Base-by-base conservation (phyloP, 768 basidiomycete genomes). In the Pisolithus orientalis region DNA sequence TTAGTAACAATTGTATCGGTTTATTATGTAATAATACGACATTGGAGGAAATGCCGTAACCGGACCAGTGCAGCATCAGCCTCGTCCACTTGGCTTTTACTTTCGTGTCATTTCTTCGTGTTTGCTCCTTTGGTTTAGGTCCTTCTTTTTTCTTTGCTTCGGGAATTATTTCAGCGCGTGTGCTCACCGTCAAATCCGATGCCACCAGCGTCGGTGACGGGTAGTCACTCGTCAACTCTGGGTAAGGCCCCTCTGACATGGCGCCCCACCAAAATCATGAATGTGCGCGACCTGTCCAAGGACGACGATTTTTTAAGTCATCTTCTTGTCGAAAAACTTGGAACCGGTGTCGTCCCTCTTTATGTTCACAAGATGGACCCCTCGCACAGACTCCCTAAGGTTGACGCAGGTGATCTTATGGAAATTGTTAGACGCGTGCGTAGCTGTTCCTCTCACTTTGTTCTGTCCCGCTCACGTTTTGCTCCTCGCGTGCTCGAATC, bases 241-340 rank as follows among this genome's bases (percentile, higher is more conserved):
- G 21, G 14, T 6, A 53, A 32, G 50, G 55, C 59, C 51, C 51
- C 63, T 53, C 62, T 84, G 52, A 60, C 71, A 71, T 91, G 89
- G 89, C 82, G 85, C 40, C 84, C 84, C 17, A 91, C 88, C 46
- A 90, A 87, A 76, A 84, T 88, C 60, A 92, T 92, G 89, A 88
- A 89, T 73, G 86, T 89, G 78, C 80, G 80, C 70, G 90, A 93
- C 80, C 80, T 93, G 55, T 87, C 90, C 62, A 84, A 82, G 69
- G 90, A 93, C 72, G 90, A 93, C 68, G 90, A 93, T 71, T 92
- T 91, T 67, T 83, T 93, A 66, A 87, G 85, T 63, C 87, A 92
- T 72, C 78, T 93, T 38, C 82, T 93, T 52, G 87, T 93, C 56
- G 90, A 93, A 72, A 91, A 91, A 61, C 80, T 93, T 32, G 90